A percentile compares a stretch with the other conserved stretches of the same genome.
phyloP scores from a whole-genome alignment of 306 rosid genomes.

The Castanea sativa region DNA sequence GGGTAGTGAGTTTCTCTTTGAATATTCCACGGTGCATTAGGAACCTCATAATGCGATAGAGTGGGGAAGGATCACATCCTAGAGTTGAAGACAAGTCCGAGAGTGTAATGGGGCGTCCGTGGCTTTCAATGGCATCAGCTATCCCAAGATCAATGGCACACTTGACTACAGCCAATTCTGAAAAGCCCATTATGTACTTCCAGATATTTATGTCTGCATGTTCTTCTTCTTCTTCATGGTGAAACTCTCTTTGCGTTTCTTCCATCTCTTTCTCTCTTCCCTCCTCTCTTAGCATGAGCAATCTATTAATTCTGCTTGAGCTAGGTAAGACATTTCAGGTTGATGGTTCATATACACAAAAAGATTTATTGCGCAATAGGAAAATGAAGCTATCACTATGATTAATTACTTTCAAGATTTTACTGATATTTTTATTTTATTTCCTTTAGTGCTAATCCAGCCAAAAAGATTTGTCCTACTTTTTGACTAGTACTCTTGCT shows the following conservation, averaged over 20 bases:
- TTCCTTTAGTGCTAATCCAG: background rate
- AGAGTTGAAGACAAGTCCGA: slow-evolving; percentile 43
- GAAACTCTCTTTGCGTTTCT: slow-evolving; percentile 6
- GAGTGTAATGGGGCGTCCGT: slow-evolving; percentile 50
- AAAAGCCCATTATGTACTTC: slow-evolving; percentile 55
- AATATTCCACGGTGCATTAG: slow-evolving; percentile 41
- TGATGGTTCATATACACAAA: background rate
- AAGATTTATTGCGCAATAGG: background rate
- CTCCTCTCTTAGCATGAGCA: background rate
- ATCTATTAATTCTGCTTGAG: background rate
- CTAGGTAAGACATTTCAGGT: background rate
- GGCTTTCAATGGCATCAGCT: slow-evolving; percentile 56
- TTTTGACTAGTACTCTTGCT: background rate
- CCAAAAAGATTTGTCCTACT: background rate
- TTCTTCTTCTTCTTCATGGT: slow-evolving; percentile 29
- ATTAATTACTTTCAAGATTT: background rate
- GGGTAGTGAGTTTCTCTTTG: slow-evolving; percentile 15
- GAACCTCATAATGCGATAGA: slow-evolving; percentile 51
- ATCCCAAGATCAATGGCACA: slow-evolving; percentile 69
- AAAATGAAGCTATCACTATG: background rate
- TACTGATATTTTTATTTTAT: background rate
- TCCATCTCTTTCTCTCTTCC: slow-evolving; percentile 12
- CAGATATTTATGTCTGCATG: slow-evolving; percentile 35
- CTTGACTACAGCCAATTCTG: slow-evolving; percentile 54
- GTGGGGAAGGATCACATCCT: slow-evolving; percentile 24